Base-by-base conservation (phyloP, 2,329 filamentous ascomycete species). In the Xylariaceae sp. region DNA sequence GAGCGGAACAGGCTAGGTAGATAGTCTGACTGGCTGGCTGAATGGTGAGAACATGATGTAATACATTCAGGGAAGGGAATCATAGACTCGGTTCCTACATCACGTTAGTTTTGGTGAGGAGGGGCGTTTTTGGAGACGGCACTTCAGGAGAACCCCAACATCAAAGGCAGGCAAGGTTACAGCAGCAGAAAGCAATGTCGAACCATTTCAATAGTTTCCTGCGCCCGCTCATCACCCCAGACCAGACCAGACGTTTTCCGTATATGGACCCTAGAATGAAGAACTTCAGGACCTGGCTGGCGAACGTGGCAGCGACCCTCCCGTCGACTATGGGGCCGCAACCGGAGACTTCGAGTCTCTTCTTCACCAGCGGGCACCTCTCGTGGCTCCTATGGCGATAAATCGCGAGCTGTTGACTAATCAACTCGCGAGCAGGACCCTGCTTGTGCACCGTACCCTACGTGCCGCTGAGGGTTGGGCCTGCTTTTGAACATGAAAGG, bases 211-310 rank as follows among this genome's bases (percentile, higher is more conserved):
- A 63, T 58, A 62, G 39, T 58, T 62, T 53, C 61, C 66, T 34
- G 58, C 59, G 23, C 65, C 65, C 23, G 23, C 63, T 67, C 39
- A 47, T 67, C 54, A 65, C 64, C 66, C 63, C n/a, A 64, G 64
- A 37, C 7, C 8, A 49, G 37, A 45, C 18, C n/a, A 17, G 23
- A 30, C 23, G 5, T 30, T 6, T 30, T 30, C 23, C 23, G 23
- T 30, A 30, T 30, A 30, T 30, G 23, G 23, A 30, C 45, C 45
- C 45, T 15, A 18, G n/a, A 18, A 17, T 18, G 45, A 48, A 48
- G 45, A 17, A 5, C 18, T 47, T n/a, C n/a, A 35, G 11, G 23
- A 30, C 13, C 23, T 30, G 23, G 23, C 23, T 30, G 23, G 23
- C 23, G 23, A 30, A 30, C 23, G 23, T 30, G 23, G 23, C 23